Percentiles rank a stretch among this genome's conserved stretches.
Evolutionary conservation across 2,329 filamentous ascomycete genomes (phyloP).

Genomic region (Ceratocystis ficicola): DNA sequence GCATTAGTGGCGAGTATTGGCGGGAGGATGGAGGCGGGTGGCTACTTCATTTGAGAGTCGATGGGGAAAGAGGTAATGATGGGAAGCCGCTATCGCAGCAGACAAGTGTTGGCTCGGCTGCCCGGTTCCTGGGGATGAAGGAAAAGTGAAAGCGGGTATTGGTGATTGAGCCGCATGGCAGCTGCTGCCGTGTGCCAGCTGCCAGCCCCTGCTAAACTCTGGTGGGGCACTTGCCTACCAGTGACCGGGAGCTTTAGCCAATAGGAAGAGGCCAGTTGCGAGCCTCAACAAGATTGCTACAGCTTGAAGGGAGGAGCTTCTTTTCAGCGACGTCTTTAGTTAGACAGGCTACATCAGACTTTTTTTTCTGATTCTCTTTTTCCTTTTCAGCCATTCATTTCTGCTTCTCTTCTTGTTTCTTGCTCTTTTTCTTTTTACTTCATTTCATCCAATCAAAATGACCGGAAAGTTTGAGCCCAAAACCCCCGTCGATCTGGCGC

Average conservation of each 20-base stretch:
- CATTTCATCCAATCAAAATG: conserved; percentile 21
- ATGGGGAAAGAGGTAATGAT: too few species aligned
- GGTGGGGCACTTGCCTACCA: not conserved
- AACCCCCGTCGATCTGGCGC: conserved; percentile 57
- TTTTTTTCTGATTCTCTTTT: not conserved
- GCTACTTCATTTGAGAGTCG: not conserved
- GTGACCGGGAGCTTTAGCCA: not conserved
- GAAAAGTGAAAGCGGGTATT: not conserved
- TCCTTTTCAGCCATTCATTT: not conserved
- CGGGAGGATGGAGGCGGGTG: not conserved
- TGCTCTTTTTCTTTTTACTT: too few species aligned
- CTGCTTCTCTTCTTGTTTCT: not conserved
- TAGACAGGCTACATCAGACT: not conserved
- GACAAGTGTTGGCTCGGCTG: too few species aligned
- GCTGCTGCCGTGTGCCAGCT: not conserved
- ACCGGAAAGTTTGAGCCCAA: conserved; percentile 70
- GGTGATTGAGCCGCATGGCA: not conserved
- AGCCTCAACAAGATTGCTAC: not conserved
- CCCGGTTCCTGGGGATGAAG: too few species aligned
- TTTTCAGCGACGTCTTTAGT: not conserved
- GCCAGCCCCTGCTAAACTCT: not conserved
- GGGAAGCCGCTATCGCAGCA: too few species aligned
- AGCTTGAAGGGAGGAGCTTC: not conserved
- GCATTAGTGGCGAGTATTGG: conserved; percentile 4
- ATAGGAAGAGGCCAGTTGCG: conserved; percentile 4